Evolutionary conservation across 176 grass and related monocot species (phyloP).

Genomic region (barley (Hordeum vulgare)): MorexV3_pseudomolecules_assembly NC_058518.1:304926197-304926696

Average conservation of each 20-base stretch:
- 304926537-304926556: not conserved
- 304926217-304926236: not conserved
- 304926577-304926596: not conserved
- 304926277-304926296: not conserved
- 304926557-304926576: not conserved
- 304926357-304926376: not conserved
- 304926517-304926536: not conserved
- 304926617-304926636: not conserved
- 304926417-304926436: not conserved
- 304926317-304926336: not conserved
- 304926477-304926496: not conserved
- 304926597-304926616: not conserved
- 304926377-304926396: conserved; percentile 5
- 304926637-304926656: not conserved
- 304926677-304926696: not conserved
- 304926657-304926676: not conserved
- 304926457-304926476: not conserved
- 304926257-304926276: not conserved
- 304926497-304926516: not conserved
- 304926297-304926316: no score
- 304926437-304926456: not conserved
- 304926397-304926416: not conserved
- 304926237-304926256: not conserved
- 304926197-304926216: not conserved
- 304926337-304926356: not conserved